Evolutionary conservation across 164 flowering plant species (phyloP).

Genomic region (Platanus orientalis): DNA sequence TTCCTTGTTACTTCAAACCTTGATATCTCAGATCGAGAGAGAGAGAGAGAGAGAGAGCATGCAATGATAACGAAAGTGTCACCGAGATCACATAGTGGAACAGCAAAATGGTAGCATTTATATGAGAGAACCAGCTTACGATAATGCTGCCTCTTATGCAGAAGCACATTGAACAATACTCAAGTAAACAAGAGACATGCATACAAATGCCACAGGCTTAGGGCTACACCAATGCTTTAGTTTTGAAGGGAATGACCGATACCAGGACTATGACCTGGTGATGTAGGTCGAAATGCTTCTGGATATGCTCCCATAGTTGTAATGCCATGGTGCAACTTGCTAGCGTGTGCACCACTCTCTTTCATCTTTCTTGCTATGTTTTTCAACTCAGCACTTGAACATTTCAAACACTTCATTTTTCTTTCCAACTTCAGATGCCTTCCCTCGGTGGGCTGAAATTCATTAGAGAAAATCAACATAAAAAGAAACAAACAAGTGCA

Average conservation of each 20-base stretch:
- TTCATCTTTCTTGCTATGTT: not conserved
- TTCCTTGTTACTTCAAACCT: no score
- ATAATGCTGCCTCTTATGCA: no score
- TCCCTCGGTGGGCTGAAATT: constrained; percentile 15
- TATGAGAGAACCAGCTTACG: no score
- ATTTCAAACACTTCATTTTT: constrained; percentile 1
- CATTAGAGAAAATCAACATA: constrained; percentile 14
- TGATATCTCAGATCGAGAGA: no score
- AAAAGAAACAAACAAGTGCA: constrained; percentile 16
- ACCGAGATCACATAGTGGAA: no score
- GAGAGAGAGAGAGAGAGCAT: no score
- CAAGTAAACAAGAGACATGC: not conserved
- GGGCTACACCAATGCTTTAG: not conserved
- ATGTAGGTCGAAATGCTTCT: constrained; percentile 24
- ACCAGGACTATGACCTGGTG: constrained; percentile 40
- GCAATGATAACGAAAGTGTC: no score
- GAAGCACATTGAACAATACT: no score
- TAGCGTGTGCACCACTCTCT: not conserved
- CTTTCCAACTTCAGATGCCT: constrained; percentile 8
- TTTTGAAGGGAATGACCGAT: constrained; percentile 23
- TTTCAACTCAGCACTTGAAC: no score
- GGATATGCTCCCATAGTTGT: not conserved
- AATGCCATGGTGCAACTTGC: not conserved
- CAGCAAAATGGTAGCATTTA: no score
- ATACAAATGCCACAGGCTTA: not conserved